Percentiles rank a stretch among this genome's conserved stretches.
phyloP scores from a whole-genome alignment of 768 basidiomycete species.

The Lepiota venenata region DNA sequence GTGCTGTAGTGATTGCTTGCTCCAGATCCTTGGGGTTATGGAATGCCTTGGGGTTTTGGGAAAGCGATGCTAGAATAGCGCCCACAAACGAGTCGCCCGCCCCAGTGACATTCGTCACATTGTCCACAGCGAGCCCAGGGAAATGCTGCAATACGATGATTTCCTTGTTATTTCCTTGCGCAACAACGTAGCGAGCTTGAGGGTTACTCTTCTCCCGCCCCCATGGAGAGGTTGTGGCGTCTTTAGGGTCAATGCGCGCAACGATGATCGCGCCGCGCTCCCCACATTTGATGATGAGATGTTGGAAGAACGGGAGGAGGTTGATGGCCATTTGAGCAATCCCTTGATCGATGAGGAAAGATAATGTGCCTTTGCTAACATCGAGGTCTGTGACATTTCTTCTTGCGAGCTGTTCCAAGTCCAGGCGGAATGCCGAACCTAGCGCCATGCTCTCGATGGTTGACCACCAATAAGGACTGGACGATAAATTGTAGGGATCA shows the following conservation, averaged over 20 bases:
- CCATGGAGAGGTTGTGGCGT: slow-evolving; percentile 49
- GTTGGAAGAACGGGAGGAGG: slow-evolving; percentile 81
- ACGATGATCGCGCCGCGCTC: slow-evolving; percentile 59
- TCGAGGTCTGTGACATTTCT: slow-evolving; percentile 38
- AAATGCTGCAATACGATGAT: slow-evolving; percentile 71
- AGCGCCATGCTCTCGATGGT: slow-evolving; percentile 61
- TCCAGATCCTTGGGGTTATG: slow-evolving; percentile 42
- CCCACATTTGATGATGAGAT: slow-evolving; percentile 86
- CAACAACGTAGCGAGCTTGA: slow-evolving; percentile 46
- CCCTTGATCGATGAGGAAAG: slow-evolving; percentile 67
- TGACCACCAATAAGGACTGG: slow-evolving; percentile 61
- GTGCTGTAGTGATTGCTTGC: slow-evolving; percentile 49
- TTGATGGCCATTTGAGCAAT: slow-evolving; percentile 77
- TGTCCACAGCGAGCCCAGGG: slow-evolving; percentile 46
- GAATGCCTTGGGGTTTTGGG: slow-evolving; percentile 40
- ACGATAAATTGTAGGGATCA: slow-evolving; percentile 45
- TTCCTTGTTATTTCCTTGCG: slow-evolving; percentile 42
- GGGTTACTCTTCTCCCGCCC: slow-evolving; percentile 42
- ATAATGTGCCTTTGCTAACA: slow-evolving; percentile 40
- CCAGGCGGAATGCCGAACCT: slow-evolving; percentile 61
- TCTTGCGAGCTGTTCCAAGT: slow-evolving; percentile 59
- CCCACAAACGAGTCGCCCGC: slow-evolving; percentile 93
- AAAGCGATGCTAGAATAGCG: slow-evolving; percentile 68
- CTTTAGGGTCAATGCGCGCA: slow-evolving; percentile 47
- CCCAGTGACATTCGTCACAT: slow-evolving; percentile 76